phyloP scores from a whole-genome alignment of 2,329 filamentous ascomycete species.

The Acrodontium crateriforme region DNA sequence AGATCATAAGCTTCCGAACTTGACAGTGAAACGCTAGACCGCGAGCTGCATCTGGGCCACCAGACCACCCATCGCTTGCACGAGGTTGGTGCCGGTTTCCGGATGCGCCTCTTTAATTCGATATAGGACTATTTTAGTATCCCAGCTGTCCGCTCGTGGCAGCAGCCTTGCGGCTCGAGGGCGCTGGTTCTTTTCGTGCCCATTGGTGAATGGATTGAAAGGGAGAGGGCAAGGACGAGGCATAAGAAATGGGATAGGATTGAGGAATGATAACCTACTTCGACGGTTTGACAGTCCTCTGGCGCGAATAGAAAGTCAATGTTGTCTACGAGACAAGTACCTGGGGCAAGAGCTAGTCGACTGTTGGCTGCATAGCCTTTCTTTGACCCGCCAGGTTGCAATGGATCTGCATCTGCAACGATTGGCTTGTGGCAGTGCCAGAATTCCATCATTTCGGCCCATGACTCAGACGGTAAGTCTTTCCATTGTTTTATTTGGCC shows the following conservation, averaged over 20 bases:
- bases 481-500: slow-evolving; percentile 53
- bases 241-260: slow-evolving; percentile 7
- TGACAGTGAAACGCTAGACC: slow-evolving; percentile 19
- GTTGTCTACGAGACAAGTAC: slow-evolving; percentile 68
- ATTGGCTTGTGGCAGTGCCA: slow-evolving; percentile 97
- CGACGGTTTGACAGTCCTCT: slow-evolving; percentile 44
- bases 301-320: slow-evolving; percentile 59
- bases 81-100: slow-evolving; percentile 12
- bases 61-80: slow-evolving; percentile 13
- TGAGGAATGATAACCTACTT: slow-evolving; percentile 25
- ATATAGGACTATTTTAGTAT: slow-evolving; percentile 25
- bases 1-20: slow-evolving; percentile 17
- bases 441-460: slow-evolving; percentile 99
- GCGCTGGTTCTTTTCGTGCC: slow-evolving; percentile 24
- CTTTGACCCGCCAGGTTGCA: slow-evolving; percentile 28
- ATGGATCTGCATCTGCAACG: slow-evolving; percentile 25
- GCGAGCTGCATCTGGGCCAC: slow-evolving; percentile 6
- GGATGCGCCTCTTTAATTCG: slow-evolving; percentile 7
- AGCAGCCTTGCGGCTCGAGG: slow-evolving; percentile 19
- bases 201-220: slow-evolving; percentile 1
- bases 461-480: slow-evolving; percentile 88
- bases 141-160: slow-evolving; percentile 14
- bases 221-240: neutral
- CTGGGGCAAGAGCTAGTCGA: slow-evolving; percentile 49
- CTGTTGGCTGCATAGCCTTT: slow-evolving; percentile 79